phyloP scores from a whole-genome alignment of 768 basidiomycete genomes.

The Terana coerulea region DNA sequence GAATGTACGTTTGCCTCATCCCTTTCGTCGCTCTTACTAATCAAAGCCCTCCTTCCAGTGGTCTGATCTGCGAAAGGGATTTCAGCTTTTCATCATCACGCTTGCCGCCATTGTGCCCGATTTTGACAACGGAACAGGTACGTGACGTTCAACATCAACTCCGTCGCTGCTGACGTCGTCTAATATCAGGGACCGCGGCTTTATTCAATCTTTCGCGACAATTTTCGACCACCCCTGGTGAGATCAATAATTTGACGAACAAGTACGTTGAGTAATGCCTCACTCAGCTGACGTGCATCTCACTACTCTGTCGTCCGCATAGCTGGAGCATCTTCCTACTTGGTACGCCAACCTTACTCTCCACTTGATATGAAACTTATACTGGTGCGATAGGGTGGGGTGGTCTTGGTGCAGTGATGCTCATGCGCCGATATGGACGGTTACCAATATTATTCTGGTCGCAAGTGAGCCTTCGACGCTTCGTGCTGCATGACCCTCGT shows the following conservation, averaged over 20 bases:
- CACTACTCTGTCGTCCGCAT: no score
- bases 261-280: conserved; percentile 11
- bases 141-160: conserved; percentile 15
- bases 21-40: not conserved
- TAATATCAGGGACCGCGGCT: conserved; percentile 46
- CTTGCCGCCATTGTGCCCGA: conserved; percentile 65
- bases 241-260: conserved; percentile 60
- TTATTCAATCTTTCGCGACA: conserved; percentile 57
- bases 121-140: conserved; percentile 63
- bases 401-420: conserved; percentile 54
- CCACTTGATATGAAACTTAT: not conserved
- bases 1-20: conserved; percentile 35
- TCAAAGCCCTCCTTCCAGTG: conserved; percentile 35
- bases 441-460: conserved; percentile 72
- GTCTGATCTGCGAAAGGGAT: conserved; percentile 46
- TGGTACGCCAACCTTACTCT: conserved; percentile 29
- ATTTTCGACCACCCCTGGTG: conserved; percentile 50
- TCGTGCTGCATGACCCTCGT: no score
- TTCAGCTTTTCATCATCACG: conserved; percentile 58
- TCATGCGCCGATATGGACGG: conserved; percentile 62
- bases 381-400: conserved; percentile 44
- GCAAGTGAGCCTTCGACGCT: conserved; percentile 56
- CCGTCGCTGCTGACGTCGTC: not conserved
- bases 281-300: conserved; percentile 15
- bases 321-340: conserved; percentile 68